Evolutionary conservation across 2,329 filamentous ascomycete species (phyloP), one percentile per base, ranked within the genome.

Genomic region (Elsinoe necatrix): DNA sequence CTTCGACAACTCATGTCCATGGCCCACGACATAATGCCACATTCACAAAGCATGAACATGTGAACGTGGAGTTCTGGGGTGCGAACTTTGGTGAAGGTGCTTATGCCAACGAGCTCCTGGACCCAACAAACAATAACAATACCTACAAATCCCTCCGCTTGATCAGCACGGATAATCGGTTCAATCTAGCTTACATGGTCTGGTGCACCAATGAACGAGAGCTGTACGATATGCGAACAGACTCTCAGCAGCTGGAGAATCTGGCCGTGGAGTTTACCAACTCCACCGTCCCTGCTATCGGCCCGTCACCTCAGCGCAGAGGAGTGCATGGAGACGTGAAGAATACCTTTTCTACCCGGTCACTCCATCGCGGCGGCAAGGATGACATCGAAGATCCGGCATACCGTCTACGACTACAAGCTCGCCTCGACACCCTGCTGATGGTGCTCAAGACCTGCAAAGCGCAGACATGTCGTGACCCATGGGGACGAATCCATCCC

Each of bases 171-270:
- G 61, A 52, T 7, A 23, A 23, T 20, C 18, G 20, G 8, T 86
- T 86, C 63, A 80, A 78, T 62, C 65, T 86, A 4, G 81, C 82
- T 59, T 87, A 87, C 63, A 77, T 81, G 0, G 81, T 86, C 0
- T 87, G 84, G 83, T 87, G 85, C 64, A 84, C 71, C 12, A 81
- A 82, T 54, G 83, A 86, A 63, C 79, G 81, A 56, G 83, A 87
- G 65, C 74, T 85, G 1, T 87, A 86, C 64, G 77, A 86, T 29
- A 55, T 67, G 39, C 31, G 23, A 2, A 31, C 45, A 2, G 59
- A 61, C 35, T 51, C 55, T 1, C 25, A 16, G 4, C 62, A 63
- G 34, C 59, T 63, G 57, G 21, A 58, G 42, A 63, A 63, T 35
- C 41, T 59, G 16, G 48, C 48, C 4, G 29, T 52, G 4, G 16